Evolutionary conservation across 352 stramenopile species (phyloP), one percentile per base, ranked within the genome.

Genomic region (Pythium aquatile): DNA sequence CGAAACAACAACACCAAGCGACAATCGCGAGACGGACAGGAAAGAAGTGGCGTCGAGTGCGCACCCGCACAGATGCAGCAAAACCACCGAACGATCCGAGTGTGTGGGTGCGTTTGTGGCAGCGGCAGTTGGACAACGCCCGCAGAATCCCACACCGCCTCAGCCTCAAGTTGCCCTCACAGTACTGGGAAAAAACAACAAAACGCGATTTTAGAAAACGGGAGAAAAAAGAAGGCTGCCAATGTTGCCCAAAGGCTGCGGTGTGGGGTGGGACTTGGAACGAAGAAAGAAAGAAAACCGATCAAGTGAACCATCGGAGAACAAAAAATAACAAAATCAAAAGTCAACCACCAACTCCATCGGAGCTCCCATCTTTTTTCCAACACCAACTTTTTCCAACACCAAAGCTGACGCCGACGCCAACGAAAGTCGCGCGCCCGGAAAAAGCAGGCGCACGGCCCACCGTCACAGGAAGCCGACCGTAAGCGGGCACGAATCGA

Each of bases 381-480:
- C 47, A 33, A 54, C 47, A 33, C 47, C 47, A 54, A 35, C 47
- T 53, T 53, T 53, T 53, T 28, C 9, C 46, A 29, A 1, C 37
- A 52, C 46, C 46, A 52, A 51, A 17, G 17, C 11, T 14, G n/a
- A 26, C 40, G 40, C 40, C 40, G 40, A 47, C 40, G 40, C 47
- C 47, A 54, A 35, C 47, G 47, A 54, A 54, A 54, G 28, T 54
- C 28, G 24, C 24, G 47, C 28, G 47, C 47, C 40, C 9, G 40
- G 40, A 47, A 47, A 16, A 47, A 47, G 40, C 40, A 47, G 40
- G 40, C 40, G 40, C 37, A 42, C 37, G 37, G 37, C 40, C 20
- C 40, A 47, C 17, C 40, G 8, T 26, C 40, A 47, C 40, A 26
- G 40, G 40, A 47, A 47, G 40, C 5, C 40, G 40, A 26, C 16